Percentiles rank a stretch among this genome's conserved stretches.
Conservation (phyloP, 2,329 filamentous ascomycete species). For the Fusarium hostae region DNA sequence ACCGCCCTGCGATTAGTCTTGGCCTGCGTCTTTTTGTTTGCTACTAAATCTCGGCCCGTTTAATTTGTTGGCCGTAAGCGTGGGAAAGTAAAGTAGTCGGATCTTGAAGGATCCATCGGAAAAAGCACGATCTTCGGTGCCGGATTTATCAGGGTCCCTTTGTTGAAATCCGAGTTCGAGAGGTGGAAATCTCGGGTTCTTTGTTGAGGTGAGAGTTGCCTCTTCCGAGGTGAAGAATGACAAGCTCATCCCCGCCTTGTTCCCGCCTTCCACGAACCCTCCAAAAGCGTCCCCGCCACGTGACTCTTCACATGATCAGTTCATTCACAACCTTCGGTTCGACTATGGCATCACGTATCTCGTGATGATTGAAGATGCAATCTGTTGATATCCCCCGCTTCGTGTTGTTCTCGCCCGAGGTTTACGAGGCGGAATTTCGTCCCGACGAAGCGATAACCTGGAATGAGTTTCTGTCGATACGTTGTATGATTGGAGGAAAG, state of each 20-base stretch:
- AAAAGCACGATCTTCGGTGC: neutral
- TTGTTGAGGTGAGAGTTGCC: neutral
- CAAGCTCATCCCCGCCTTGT: neutral
- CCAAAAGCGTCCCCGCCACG: neutral
- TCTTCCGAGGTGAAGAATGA: neutral
- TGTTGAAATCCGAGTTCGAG: neutral
- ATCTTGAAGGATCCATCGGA: neutral
- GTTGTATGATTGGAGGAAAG: slow-evolving; percentile 6
- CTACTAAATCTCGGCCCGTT: slow-evolving; percentile 28
- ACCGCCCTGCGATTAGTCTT: slow-evolving; percentile 2
- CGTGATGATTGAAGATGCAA: neutral
- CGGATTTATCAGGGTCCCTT: neutral
- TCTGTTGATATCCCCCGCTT: neutral
- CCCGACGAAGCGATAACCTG: slow-evolving; percentile 32
- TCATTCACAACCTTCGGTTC: neutral
- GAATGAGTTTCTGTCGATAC: neutral
- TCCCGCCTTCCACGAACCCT: neutral
- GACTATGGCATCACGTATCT: neutral
- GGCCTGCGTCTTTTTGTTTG: slow-evolving; percentile 19
- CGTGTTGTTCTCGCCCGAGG: neutral
- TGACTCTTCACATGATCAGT: neutral
- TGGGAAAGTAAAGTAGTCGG: neutral
- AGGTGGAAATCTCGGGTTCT: neutral
- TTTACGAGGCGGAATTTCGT: slow-evolving; percentile 31
- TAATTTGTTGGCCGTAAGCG: neutral